Conservation (phyloP, 2,329 filamentous ascomycete genomes). For the Neurospora sp. region DNA sequence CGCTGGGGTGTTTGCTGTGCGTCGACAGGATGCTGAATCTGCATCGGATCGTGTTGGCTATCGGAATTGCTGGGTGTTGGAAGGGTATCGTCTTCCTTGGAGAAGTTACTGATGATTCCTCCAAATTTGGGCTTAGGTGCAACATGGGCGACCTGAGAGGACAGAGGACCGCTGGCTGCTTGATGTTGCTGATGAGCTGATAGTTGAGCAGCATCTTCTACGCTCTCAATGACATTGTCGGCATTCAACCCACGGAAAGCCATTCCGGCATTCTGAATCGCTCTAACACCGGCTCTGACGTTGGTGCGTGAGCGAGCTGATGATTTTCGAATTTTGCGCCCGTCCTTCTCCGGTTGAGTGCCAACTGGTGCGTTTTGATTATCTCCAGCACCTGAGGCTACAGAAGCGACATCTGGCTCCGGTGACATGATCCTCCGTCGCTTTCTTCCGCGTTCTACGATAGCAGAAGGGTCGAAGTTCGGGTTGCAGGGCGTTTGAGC, state of each 20-base stretch:
- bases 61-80: neutral
- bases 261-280: neutral
- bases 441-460: slow-evolving; percentile 13
- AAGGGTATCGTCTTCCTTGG: neutral
- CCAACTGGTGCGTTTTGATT: neutral
- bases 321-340: neutral
- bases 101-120: neutral
- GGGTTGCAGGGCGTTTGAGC: slow-evolving; percentile 46
- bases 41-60: neutral
- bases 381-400: neutral
- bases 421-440: slow-evolving; percentile 7
- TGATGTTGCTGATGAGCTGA: neutral
- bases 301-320: neutral
- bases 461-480: slow-evolving; percentile 25
- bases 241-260: neutral
- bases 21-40: neutral
- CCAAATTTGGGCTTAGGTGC: neutral
- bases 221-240: neutral
- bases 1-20: neutral
- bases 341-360: neutral
- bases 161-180: neutral
- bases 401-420: slow-evolving; percentile 1
- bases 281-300: neutral
- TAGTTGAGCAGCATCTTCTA: neutral
- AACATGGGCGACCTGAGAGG: neutral